Percentiles rank a stretch among this genome's conserved stretches.
Evolutionary conservation across 2,329 filamentous ascomycete species (phyloP).

Genomic region (Ophiosphaerella herpotricha): DNA sequence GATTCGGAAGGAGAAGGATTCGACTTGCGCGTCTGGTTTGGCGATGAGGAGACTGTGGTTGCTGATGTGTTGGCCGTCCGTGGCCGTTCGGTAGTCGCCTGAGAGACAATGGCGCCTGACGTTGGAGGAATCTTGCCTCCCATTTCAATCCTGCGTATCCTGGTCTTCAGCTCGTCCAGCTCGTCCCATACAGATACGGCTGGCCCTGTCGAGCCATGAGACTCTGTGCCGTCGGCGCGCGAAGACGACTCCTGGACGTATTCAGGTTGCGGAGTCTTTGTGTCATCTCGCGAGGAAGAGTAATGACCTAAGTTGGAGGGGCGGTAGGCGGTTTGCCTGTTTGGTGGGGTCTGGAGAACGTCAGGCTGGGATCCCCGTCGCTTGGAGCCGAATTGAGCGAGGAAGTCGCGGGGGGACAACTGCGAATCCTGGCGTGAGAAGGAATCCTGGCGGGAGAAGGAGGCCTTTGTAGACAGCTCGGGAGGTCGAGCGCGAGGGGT

Average conservation of each 20-base stretch:
- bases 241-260: constrained; percentile 32
- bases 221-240: constrained; percentile 65
- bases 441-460: constrained; percentile 33
- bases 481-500: constrained; percentile 29
- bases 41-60: constrained; percentile 88
- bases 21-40: constrained; percentile 68
- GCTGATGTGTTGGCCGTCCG: constrained; percentile 88
- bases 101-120: constrained; percentile 71
- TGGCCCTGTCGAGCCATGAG: constrained; percentile 82
- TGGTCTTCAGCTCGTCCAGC: constrained; percentile 89
- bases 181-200: constrained; percentile 98
- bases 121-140: constrained; percentile 85
- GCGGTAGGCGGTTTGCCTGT: constrained; percentile 36
- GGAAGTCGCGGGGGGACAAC: constrained; percentile 41
- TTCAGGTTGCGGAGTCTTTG: constrained; percentile 33
- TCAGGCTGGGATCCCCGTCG: constrained; percentile 42
- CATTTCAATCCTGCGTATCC: constrained; percentile 86
- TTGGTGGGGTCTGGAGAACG: constrained; percentile 36
- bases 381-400: constrained; percentile 32
- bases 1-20: constrained; percentile 50
- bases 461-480: constrained; percentile 37
- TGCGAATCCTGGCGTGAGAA: constrained; percentile 35
- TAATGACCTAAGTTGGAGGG: constrained; percentile 44
- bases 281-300: constrained; percentile 37
- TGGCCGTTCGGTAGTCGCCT: constrained; percentile 77